Conservation (phyloP, 371 early-diverging fungal genomes). For the Apophysomyces variabilis region DNA sequence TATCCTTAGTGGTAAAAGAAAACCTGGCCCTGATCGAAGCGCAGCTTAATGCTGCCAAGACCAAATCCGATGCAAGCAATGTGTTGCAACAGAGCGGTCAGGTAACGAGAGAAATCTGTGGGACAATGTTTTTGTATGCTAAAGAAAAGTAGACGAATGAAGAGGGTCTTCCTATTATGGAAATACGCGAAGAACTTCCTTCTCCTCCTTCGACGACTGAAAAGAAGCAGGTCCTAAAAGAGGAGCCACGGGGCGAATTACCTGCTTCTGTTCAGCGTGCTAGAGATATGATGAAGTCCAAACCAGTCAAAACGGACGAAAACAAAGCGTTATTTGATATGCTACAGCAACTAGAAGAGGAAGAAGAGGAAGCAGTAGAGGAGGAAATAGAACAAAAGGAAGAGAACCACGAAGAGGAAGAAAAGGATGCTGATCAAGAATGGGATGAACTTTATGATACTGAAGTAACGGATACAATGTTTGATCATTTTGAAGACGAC, state of each 20-base stretch:
- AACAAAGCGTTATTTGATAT: conserved; percentile 55
- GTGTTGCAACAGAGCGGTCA: not conserved
- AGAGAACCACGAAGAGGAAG: conserved; percentile 50
- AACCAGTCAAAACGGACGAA: conserved; percentile 21
- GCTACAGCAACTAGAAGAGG: conserved; percentile 60
- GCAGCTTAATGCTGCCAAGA: conserved; percentile 51
- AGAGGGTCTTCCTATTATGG: conserved; percentile 87
- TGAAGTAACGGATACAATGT: conserved; percentile 43
- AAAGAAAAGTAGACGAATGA: conserved; percentile 66
- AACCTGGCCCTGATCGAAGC: conserved; percentile 60
- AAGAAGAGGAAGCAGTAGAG: conserved; percentile 47
- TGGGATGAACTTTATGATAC: conserved; percentile 57
- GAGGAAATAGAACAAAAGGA: conserved; percentile 36
- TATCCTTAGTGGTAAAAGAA: conserved; percentile 61
- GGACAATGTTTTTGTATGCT: not conserved
- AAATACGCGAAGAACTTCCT: conserved; percentile 77
- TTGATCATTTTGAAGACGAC: conserved; percentile 60
- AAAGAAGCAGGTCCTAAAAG: conserved; percentile 10
- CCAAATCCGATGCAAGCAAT: conserved; percentile 32
- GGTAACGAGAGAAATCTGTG: not conserved
- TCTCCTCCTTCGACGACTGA: conserved; percentile 19
- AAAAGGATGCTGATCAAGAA: conserved; percentile 52
- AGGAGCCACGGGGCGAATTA: not conserved
- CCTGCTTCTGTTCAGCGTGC: conserved; percentile 29
- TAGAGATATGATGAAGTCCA: conserved; percentile 27